Evolutionary conservation across 768 basidiomycete genomes (phyloP).

Genomic region (Amanita subjunquillea): DNA sequence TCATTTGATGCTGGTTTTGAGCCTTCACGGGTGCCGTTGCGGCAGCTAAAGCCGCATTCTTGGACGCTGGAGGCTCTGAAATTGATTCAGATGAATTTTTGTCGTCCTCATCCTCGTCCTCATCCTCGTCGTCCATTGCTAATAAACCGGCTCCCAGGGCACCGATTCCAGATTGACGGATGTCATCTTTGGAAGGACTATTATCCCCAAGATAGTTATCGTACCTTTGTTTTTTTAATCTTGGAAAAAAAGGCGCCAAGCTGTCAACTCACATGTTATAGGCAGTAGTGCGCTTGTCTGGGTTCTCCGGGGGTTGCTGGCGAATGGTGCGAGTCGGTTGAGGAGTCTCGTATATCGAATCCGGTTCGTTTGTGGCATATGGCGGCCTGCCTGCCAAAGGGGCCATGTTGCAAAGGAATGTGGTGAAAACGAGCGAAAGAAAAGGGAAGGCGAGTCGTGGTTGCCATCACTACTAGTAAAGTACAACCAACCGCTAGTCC

Average conservation of each 20-base stretch:
- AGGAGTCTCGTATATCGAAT: slow-evolving; percentile 43
- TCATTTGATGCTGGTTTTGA: slow-evolving; percentile 6
- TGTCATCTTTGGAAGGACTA: slow-evolving; percentile 14
- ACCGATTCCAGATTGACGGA: slow-evolving; percentile 43
- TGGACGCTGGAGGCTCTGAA: slow-evolving; percentile 16
- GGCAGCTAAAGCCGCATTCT: slow-evolving; percentile 27
- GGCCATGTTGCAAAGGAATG: slow-evolving; percentile 17
- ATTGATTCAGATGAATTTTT: slow-evolving; percentile 19
- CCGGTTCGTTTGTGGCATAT: slow-evolving; percentile 60
- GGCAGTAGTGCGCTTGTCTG: slow-evolving; percentile 48
- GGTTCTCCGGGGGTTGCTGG: slow-evolving; percentile 35
- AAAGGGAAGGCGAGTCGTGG: neutral
- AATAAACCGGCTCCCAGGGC: slow-evolving; percentile 30
- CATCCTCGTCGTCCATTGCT: slow-evolving; percentile 12
- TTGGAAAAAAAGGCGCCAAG: slow-evolving; percentile 5
- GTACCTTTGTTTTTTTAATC: slow-evolving; percentile 32
- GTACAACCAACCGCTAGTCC: no score
- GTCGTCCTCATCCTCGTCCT: slow-evolving; percentile 10
- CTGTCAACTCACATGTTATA: slow-evolving; percentile 52
- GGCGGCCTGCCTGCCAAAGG: slow-evolving; percentile 55
- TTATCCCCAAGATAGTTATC: slow-evolving; percentile 43
- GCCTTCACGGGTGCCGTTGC: slow-evolving; percentile 15
- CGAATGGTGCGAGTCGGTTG: slow-evolving; percentile 32
- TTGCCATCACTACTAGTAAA: neutral
- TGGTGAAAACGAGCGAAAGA: neutral